Percentiles rank a stretch among this genome's conserved stretches.
These are phyloP conservation scores for Asclepias syriaca DNA, from an alignment of 257 asterid species.

Conservation along the genomic window DNA sequence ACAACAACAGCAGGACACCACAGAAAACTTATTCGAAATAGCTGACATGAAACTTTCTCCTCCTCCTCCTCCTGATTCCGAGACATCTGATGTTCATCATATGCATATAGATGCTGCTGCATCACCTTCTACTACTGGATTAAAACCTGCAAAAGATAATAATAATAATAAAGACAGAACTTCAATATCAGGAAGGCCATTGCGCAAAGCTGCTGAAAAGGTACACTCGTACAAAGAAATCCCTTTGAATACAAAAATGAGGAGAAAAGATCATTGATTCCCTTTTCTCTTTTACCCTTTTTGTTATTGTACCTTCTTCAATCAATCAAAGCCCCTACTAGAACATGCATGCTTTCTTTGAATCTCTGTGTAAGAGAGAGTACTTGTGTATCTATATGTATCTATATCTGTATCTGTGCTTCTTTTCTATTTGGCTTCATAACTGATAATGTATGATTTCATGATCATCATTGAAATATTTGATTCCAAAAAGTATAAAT, in stretches of 20 bases:
- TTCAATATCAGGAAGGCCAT: conserved; percentile 57
- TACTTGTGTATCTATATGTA: not conserved
- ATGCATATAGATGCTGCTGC: conserved; percentile 13
- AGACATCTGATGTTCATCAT: conserved; percentile 23
- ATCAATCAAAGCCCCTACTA: not conserved
- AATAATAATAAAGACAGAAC: conserved; percentile 30
- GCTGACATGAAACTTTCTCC: conserved; percentile 33
- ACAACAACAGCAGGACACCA: conserved; percentile 32
- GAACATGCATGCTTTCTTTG: not conserved
- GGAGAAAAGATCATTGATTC: conserved; percentile 40
- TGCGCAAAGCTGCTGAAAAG: conserved; percentile 65
- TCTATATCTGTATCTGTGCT: not conserved
- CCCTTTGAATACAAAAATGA: conserved; percentile 73
- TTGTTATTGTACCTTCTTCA: not conserved
- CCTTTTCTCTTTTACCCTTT: too few species aligned
- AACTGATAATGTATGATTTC: not conserved
- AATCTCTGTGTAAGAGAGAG: not conserved
- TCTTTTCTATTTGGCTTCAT: not conserved
- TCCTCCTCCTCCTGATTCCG: conserved; percentile 22
- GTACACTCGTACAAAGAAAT: conserved; percentile 71
- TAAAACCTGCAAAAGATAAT: conserved; percentile 8
- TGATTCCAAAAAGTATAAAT: not conserved
- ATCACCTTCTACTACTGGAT: conserved; percentile 6
- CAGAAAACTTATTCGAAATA: conserved; percentile 47
- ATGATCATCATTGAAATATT: not conserved